These are phyloP conservation scores for Mallotus nudiflorus DNA, from an alignment of 345 rosid genomes.

Conservation along the genomic window DNA sequence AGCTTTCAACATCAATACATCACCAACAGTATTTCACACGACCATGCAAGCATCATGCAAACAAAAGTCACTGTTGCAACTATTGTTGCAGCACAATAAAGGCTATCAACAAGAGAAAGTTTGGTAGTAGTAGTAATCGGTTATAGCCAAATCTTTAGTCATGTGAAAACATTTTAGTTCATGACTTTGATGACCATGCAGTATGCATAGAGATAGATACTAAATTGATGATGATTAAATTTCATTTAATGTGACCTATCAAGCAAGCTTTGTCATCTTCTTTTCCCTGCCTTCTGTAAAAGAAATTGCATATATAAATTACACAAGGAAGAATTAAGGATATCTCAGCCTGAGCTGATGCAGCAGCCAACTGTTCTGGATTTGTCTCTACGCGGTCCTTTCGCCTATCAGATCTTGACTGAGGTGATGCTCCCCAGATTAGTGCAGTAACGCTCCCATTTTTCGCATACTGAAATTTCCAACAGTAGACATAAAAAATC, in stretches of 20 bases:
- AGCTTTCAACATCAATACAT: slow-evolving; percentile 15
- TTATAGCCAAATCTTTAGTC: neutral
- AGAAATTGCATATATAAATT: neutral
- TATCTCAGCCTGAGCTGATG: slow-evolving; percentile 97
- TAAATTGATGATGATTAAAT: neutral
- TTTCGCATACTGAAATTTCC: slow-evolving; percentile 58
- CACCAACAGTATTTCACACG: neutral
- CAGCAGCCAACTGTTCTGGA: slow-evolving; percentile 99
- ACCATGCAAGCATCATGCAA: neutral
- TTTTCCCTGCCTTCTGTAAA: neutral
- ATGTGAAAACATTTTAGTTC: neutral
- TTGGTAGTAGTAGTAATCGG: neutral
- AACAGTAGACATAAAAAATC: slow-evolving; percentile 19
- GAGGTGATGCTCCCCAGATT: slow-evolving; percentile 98
- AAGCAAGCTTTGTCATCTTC: neutral
- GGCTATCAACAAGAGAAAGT: neutral
- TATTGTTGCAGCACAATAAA: neutral
- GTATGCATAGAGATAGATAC: neutral
- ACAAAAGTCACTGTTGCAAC: neutral
- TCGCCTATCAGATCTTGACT: slow-evolving; percentile 88
- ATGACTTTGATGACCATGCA: slow-evolving; percentile 3
- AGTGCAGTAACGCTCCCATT: slow-evolving; percentile 76
- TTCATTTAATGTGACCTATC: neutral
- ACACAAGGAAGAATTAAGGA: slow-evolving; percentile 50
- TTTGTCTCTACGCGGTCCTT: slow-evolving; percentile 97